These are phyloP conservation scores for Bryoerythrophyllum caledonicum DNA, from an alignment of 225 moss, liverwort and hornwort genomes.

Conservation along the genomic window DNA sequence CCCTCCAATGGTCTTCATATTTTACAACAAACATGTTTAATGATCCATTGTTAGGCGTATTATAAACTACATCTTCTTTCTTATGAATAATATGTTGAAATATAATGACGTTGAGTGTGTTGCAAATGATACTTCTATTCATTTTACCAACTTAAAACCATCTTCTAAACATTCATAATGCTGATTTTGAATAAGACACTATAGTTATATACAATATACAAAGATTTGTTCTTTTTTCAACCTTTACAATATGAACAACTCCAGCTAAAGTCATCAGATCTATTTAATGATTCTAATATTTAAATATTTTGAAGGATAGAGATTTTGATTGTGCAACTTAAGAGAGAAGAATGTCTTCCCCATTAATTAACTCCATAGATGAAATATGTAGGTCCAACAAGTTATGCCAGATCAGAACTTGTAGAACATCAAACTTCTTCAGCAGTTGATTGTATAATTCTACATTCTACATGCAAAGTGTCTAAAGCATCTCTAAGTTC, in stretches of 20 bases:
- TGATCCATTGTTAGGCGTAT: neutral
- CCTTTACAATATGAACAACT: neutral
- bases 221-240: no score
- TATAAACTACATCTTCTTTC: no score
- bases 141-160: accelerated
- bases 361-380: no score
- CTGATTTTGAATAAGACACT: neutral
- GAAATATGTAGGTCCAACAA: no score
- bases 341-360: no score
- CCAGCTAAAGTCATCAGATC: neutral
- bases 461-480: neutral
- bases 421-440: neutral
- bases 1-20: neutral
- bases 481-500: neutral
- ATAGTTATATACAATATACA: no score
- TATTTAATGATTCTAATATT: neutral
- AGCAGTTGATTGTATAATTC: neutral
- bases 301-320: no score
- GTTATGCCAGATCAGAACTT: neutral
- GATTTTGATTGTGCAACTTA: neutral
- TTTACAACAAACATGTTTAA: neutral
- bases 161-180: neutral
- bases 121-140: neutral
- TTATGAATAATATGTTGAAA: no score
- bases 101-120: neutral